Evolutionary conservation across 495 filamentous ascomycete species (phyloP).

Genomic region (Penicillium malachiteum): DNA sequence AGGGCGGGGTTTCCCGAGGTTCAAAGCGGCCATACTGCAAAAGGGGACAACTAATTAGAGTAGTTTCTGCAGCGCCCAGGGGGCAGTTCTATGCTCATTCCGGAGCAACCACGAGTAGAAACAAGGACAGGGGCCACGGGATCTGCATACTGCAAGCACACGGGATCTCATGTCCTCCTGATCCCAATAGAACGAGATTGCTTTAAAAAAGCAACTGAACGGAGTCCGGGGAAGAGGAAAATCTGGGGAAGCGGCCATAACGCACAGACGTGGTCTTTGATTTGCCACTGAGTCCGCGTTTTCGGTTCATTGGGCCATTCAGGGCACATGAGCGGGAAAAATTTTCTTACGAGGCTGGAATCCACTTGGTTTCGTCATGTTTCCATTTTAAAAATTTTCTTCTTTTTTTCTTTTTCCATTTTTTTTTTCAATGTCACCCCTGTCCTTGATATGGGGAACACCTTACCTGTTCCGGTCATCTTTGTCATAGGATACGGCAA

Average conservation of each 20-base stretch:
- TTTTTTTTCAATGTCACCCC: not conserved
- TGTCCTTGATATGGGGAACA: constrained; percentile 5
- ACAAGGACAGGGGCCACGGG: not conserved
- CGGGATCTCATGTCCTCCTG: not conserved
- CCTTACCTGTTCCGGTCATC: not conserved
- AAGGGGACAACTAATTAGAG: constrained; percentile 1
- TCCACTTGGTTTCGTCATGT: constrained; percentile 5
- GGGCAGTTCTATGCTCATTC: not conserved
- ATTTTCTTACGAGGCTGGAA: constrained; percentile 4
- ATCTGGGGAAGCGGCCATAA: constrained; percentile 21
- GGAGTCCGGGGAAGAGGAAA: constrained; percentile 27
- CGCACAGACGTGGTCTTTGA: constrained; percentile 7
- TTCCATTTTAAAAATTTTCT: not conserved
- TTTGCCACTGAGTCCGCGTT: constrained; percentile 15
- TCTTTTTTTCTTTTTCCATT: not conserved
- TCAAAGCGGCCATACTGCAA: not conserved
- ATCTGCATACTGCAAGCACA: constrained; percentile 1
- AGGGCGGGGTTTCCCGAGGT: constrained; percentile 2
- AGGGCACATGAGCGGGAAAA: constrained; percentile 14
- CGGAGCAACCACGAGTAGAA: not conserved
- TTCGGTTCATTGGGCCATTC: constrained; percentile 26
- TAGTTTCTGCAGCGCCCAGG: not conserved
- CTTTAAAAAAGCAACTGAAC: not conserved
- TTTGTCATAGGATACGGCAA: not conserved
- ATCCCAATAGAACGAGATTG: not conserved